phyloP scores from a whole-genome alignment of 2,329 filamentous ascomycete species.

The Lecanicillium sp. region DNA sequence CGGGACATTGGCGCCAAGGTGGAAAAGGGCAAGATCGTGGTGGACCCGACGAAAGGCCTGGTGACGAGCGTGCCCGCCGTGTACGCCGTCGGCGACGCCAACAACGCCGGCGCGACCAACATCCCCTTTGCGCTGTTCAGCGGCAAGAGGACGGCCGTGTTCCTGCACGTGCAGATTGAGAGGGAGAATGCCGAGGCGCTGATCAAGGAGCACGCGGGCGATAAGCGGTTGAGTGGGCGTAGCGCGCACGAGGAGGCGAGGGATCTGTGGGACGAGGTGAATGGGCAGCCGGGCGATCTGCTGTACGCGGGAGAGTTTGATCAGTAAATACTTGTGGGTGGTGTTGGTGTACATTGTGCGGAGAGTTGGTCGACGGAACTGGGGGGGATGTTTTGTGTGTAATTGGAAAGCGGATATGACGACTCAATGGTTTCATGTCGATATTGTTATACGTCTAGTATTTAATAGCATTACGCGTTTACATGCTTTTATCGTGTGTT shows the following conservation, averaged over 20 bases:
- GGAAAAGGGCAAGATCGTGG: constrained; percentile 37
- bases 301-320: constrained; percentile 41
- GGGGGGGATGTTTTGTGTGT: too few species aligned
- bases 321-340: not conserved
- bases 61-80: constrained; percentile 48
- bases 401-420: too few species aligned
- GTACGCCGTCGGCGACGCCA: constrained; percentile 54
- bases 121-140: constrained; percentile 55
- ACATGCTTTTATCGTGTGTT: too few species aligned
- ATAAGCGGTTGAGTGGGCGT: constrained; percentile 17
- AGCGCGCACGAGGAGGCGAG: constrained; percentile 31
- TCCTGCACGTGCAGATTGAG: constrained; percentile 43
- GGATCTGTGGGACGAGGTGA: constrained; percentile 41
- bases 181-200: constrained; percentile 32
- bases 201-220: constrained; percentile 18
- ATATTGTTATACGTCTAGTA: too few species aligned
- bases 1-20: constrained; percentile 41
- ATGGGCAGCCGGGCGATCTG: constrained; percentile 35
- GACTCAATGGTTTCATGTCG: too few species aligned
- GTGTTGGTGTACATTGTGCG: too few species aligned
- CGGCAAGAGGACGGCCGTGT: constrained; percentile 54
- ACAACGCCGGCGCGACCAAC: constrained; percentile 54
- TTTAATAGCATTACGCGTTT: too few species aligned
- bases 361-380: too few species aligned
- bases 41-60: constrained; percentile 35